A percentile compares a stretch with the other conserved stretches of the same genome.
Evolutionary conservation across 257 asterid species (phyloP).

Genomic region (Fraxinus excelsior): DNA sequence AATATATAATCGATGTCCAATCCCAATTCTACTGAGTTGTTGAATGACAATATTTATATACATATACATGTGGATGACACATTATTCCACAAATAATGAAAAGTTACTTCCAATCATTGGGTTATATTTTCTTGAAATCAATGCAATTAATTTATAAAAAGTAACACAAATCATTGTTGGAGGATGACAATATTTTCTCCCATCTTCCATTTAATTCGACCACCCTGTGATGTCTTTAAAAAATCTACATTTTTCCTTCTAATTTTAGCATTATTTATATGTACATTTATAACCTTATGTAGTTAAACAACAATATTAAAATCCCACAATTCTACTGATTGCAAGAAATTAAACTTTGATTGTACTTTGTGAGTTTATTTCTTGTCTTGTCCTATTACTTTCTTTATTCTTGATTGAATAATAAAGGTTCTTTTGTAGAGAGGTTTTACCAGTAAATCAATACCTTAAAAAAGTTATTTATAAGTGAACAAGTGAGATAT

Average conservation of each 20-base stretch:
- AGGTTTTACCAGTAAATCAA: background rate
- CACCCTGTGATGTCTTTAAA: background rate
- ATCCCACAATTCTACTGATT: background rate
- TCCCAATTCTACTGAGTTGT: background rate
- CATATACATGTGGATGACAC: background rate
- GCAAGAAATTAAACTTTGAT: background rate
- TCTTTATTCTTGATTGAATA: background rate
- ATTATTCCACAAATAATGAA: constrained; percentile 4
- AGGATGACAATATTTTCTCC: background rate
- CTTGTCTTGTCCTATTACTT: no score
- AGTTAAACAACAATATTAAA: background rate
- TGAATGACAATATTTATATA: background rate
- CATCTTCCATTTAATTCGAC: background rate
- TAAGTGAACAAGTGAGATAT: no score
- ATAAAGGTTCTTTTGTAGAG: no score
- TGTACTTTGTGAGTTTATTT: background rate
- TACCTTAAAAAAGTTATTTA: no score
- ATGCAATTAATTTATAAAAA: background rate
- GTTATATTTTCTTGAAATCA: background rate
- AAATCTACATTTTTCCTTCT: background rate
- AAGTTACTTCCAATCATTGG: background rate
- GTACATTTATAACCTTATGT: background rate
- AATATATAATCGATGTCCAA: background rate
- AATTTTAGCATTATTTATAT: background rate
- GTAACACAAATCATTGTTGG: background rate